These are phyloP conservation scores for Penicillium nordicum DNA, from an alignment of 2,329 filamentous ascomycete species.

Conservation along the genomic window DNA sequence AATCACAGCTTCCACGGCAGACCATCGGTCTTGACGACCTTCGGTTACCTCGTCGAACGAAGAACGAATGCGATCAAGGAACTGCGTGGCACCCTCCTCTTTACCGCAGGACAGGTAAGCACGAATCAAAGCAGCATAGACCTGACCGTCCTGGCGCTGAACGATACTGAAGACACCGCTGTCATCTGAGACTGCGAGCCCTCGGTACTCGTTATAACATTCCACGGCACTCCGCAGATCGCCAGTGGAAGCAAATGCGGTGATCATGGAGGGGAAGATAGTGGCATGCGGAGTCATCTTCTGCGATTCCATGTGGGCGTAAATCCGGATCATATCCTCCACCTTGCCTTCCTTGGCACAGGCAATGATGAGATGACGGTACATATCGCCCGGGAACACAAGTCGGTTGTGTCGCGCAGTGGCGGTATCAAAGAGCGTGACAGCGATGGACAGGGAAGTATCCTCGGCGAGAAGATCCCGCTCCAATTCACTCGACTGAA, in stretches of 20 bases:
- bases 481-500: slow-evolving; percentile 82
- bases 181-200: slow-evolving; percentile 80
- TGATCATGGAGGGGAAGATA: slow-evolving; percentile 90
- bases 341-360: slow-evolving; percentile 79
- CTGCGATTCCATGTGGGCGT: slow-evolving; percentile 82
- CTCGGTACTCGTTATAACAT: slow-evolving; percentile 92
- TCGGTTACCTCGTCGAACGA: slow-evolving; percentile 48
- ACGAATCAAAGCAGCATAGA: slow-evolving; percentile 88
- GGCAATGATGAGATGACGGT: slow-evolving; percentile 78
- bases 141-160: slow-evolving; percentile 72
- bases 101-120: slow-evolving; percentile 82
- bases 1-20: slow-evolving; percentile 67
- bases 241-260: slow-evolving; percentile 78
- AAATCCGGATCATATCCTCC: slow-evolving; percentile 85
- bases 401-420: slow-evolving; percentile 58
- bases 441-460: slow-evolving; percentile 76
- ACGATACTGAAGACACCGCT: slow-evolving; percentile 65
- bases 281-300: slow-evolving; percentile 71
- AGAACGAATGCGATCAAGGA: slow-evolving; percentile 74
- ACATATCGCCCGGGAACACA: slow-evolving; percentile 74
- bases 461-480: slow-evolving; percentile 83
- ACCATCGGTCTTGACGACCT: slow-evolving; percentile 55
- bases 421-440: slow-evolving; percentile 81
- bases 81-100: slow-evolving; percentile 75
- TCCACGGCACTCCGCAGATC: slow-evolving; percentile 86